Evolutionary conservation across 2,329 filamentous ascomycete genomes (phyloP).

Genomic region (Hirsutella rhossiliensis): DNA sequence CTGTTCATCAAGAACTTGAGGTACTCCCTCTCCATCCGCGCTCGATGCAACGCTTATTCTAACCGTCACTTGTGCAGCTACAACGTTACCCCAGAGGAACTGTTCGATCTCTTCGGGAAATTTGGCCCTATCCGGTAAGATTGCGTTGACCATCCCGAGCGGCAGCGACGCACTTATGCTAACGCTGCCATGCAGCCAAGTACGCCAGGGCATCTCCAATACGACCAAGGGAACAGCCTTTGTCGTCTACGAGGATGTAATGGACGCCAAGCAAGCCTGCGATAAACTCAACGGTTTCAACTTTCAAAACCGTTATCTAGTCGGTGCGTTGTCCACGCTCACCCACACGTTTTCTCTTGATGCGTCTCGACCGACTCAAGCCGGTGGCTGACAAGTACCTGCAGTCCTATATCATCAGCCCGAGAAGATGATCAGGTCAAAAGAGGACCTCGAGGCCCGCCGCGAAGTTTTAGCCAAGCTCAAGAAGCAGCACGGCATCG

Average conservation of each 20-base stretch:
- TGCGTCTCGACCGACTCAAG: neutral
- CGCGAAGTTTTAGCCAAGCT: constrained; percentile 96
- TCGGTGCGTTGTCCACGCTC: constrained; percentile 49
- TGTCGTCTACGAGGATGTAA: constrained; percentile 98
- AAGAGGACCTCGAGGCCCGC: constrained; percentile 86
- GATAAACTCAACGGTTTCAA: constrained; percentile 99
- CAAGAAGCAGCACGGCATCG: constrained; percentile 96
- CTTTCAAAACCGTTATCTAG: constrained; percentile 98
- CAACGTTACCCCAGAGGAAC: constrained; percentile 95
- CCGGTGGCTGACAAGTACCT: neutral
- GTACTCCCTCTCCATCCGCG: constrained; percentile 29
- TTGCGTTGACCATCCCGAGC: constrained; percentile 5
- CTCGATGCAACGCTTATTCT: constrained; percentile 1
- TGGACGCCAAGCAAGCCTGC: constrained; percentile 97
- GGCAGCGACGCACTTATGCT: neutral
- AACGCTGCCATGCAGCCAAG: constrained; percentile 55
- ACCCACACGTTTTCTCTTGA: neutral
- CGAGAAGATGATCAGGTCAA: constrained; percentile 64
- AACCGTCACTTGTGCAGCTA: constrained; percentile 50
- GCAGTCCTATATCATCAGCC: constrained; percentile 52
- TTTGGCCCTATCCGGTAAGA: constrained; percentile 88
- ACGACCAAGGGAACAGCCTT: constrained; percentile 98
- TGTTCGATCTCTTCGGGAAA: constrained; percentile 98
- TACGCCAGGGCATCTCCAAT: constrained; percentile 92
- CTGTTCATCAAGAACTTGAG: constrained; percentile 99